A percentile compares a stretch with the other conserved stretches of the same genome.
phyloP scores from a whole-genome alignment of 495 filamentous ascomycete species.

The Tuber borchii region DNA sequence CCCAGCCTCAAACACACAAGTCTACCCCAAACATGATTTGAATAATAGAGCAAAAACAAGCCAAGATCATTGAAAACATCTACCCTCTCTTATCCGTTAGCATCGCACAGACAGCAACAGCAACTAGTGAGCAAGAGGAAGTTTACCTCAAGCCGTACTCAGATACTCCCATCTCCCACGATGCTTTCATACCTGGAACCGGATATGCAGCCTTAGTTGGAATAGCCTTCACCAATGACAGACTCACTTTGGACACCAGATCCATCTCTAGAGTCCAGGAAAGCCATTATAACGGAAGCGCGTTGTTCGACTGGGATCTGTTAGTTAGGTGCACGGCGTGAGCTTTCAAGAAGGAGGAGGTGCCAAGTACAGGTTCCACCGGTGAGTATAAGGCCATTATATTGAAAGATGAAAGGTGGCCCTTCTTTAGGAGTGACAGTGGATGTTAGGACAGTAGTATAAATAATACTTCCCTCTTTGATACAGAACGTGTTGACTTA shows the following conservation, averaged over 20 bases:
- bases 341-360: background rate
- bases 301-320: background rate
- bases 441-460: background rate
- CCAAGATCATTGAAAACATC: background rate
- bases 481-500: background rate
- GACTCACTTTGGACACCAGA: background rate
- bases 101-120: background rate
- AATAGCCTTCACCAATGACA: background rate
- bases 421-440: background rate
- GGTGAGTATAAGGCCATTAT: background rate
- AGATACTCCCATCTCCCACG: background rate
- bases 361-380: background rate
- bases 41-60: background rate
- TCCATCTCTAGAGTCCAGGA: background rate
- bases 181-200: background rate
- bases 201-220: background rate
- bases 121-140: background rate
- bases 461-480: background rate
- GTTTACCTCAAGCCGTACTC: background rate
- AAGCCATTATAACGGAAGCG: background rate
- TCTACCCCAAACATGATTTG: background rate
- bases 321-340: background rate
- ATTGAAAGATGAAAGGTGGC: background rate
- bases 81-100: background rate
- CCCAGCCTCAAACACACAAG: background rate